These are phyloP conservation scores for Blastocystis sp. DNA, from an alignment of 352 stramenopile genomes.

Conservation along the genomic window DNA sequence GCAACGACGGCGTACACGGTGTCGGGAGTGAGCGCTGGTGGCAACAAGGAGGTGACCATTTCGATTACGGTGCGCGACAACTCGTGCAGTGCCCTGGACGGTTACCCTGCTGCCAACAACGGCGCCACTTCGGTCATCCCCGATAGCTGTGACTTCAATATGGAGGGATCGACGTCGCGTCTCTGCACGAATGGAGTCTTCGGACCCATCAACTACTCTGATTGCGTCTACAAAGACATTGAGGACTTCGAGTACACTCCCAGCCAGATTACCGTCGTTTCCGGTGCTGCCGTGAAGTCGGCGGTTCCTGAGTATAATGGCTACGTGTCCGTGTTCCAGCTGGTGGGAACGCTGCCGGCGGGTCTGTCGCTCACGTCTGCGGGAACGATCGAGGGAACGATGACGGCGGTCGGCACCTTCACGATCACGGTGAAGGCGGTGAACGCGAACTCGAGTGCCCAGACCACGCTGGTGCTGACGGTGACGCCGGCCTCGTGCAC, in stretches of 20 bases:
- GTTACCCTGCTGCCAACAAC: background rate
- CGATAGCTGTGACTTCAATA: background rate
- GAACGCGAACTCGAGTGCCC: background rate
- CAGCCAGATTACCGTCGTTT: background rate
- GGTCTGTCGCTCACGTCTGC: background rate
- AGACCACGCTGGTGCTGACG: background rate
- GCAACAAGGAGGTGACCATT: background rate
- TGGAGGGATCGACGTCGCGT: background rate
- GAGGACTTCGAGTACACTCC: background rate
- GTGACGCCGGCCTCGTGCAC: background rate
- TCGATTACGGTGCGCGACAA: slow-evolving; percentile 14
- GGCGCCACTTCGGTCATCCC: background rate
- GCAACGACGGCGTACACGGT: background rate
- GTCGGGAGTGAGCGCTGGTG: background rate
- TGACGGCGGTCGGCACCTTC: background rate
- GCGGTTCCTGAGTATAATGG: background rate
- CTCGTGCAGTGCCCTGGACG: background rate
- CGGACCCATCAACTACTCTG: background rate
- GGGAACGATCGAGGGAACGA: background rate
- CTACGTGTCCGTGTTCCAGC: background rate
- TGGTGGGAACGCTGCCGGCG: background rate
- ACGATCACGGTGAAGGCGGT: background rate
- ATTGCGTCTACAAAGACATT: background rate
- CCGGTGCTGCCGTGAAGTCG: background rate
- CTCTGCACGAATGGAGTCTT: slow-evolving; percentile 34